Evolutionary conservation across 306 rosid genomes (phyloP), one percentile per base, ranked within the genome.

Genomic region (Vicia sativa): DNA sequence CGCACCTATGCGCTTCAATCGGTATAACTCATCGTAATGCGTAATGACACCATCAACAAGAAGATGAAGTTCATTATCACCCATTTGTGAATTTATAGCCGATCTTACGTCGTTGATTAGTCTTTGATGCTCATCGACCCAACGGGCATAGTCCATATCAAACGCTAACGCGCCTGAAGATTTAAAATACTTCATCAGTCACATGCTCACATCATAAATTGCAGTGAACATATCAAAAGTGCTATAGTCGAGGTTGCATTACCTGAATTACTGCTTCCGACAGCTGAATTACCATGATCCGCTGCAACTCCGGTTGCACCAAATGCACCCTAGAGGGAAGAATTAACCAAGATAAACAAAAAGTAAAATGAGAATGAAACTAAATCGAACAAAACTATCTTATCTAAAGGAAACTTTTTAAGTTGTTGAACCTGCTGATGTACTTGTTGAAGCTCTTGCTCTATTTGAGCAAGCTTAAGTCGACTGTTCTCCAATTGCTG

Each of bases 121-220:
- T 11, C 84, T 76, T 16, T 89, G 91, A 73, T 91, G 96, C 55
- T 89, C 95, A 1, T 91, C 91, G 0, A 87, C 78, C 97, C 96
- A 91, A 2, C 82, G 86, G 0, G 87, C 81, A 79, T 91, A 87
- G 57, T 91, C 95, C 75, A 84, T 67, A 70, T 91, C 89, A 8
- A 91, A 91, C 19, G 87, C 87, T 44, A 87, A 71, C 0, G 86
- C 90, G 37, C 95, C 91, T 89, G 71, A 15, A 69, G 34, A 39
- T 3, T 59, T 45, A 19, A 76, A 38, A n/a, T 23, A 11, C 18
- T 57, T 25, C 46, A 19, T 58, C 16, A 25, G 37, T 55, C 62
- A 55, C 39, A 55, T 55, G 14, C 6, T 25, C 19, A 25, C 37
- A 54, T 54, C 15, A 25, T 11, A 54, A 11, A 54, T 54, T 54